phyloP scores from a whole-genome alignment of 73 alveolate species.

The Tetrahymena elliotti region DNA sequence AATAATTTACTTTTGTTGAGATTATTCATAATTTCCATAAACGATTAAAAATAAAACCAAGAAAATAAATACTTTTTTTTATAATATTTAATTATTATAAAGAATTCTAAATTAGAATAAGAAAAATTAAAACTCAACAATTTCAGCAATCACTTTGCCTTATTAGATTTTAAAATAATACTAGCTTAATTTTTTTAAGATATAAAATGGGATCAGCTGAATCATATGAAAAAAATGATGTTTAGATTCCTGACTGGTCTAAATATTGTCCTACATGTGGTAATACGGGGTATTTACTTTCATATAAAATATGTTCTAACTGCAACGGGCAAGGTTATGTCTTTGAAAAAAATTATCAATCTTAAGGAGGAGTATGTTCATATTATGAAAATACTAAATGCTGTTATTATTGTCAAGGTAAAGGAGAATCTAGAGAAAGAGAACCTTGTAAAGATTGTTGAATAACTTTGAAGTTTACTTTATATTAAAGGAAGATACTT shows the following conservation, averaged over 20 bases:
- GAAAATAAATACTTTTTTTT: too few relatives aligned
- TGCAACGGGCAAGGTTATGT: background rate
- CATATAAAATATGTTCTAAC: background rate
- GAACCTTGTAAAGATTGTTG: background rate
- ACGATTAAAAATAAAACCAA: too few relatives aligned
- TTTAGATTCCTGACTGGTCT: background rate
- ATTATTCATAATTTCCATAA: background rate
- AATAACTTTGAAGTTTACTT: background rate
- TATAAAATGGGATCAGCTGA: background rate
- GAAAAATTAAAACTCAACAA: too few relatives aligned
- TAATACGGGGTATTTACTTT: background rate
- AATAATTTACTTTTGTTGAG: background rate
- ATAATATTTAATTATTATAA: too few relatives aligned
- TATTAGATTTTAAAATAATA: too few relatives aligned
- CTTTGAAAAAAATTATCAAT: background rate
- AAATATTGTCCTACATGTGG: background rate
- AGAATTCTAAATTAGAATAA: too few relatives aligned
- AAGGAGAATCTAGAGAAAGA: background rate
- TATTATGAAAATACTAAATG: background rate
- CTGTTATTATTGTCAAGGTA: background rate
- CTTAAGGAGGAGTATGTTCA: background rate
- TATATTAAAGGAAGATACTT: too few relatives aligned
- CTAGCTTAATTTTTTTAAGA: too few relatives aligned
- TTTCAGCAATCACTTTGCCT: too few relatives aligned
- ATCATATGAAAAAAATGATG: background rate